Evolutionary conservation across 768 basidiomycete species (phyloP).

Genomic region (Lactarius psammicola): DNA sequence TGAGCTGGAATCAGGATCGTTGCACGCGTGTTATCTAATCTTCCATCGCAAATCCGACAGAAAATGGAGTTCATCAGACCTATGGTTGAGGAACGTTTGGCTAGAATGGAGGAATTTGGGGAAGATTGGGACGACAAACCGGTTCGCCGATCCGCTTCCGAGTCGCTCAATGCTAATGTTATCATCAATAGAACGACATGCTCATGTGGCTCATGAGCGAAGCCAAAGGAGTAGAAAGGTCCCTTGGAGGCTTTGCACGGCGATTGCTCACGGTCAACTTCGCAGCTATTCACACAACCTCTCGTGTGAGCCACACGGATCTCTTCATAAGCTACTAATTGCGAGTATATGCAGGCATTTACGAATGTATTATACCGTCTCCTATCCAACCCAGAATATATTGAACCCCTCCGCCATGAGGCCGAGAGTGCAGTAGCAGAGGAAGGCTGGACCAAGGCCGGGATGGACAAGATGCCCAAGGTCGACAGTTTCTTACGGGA

Average conservation of each 20-base stretch:
- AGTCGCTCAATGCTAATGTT: background rate
- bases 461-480: conserved; percentile 29
- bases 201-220: conserved; percentile 44
- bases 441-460: conserved; percentile 25
- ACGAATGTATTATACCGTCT: conserved; percentile 29
- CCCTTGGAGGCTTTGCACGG: conserved; percentile 31
- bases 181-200: conserved; percentile 38
- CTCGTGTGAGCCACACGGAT: conserved; percentile 31
- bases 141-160: background rate
- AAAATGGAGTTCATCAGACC: conserved; percentile 3
- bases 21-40: background rate
- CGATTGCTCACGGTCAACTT: conserved; percentile 42
- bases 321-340: background rate
- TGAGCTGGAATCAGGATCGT: background rate
- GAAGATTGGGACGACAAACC: conserved; percentile 15
- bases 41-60: background rate
- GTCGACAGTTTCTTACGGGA: conserved; percentile 34
- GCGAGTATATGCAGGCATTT: conserved; percentile 2
- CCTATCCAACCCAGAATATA: conserved; percentile 30
- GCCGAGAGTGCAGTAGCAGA: conserved; percentile 24
- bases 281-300: conserved; percentile 38
- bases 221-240: conserved; percentile 34
- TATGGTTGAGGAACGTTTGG: conserved; percentile 7
- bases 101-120: background rate
- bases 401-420: conserved; percentile 31